Evolutionary conservation across 129 eudicot genomes (phyloP), one percentile per base, ranked within the genome.

Genomic region (Rutidosis leptorrhynchoides): DNA sequence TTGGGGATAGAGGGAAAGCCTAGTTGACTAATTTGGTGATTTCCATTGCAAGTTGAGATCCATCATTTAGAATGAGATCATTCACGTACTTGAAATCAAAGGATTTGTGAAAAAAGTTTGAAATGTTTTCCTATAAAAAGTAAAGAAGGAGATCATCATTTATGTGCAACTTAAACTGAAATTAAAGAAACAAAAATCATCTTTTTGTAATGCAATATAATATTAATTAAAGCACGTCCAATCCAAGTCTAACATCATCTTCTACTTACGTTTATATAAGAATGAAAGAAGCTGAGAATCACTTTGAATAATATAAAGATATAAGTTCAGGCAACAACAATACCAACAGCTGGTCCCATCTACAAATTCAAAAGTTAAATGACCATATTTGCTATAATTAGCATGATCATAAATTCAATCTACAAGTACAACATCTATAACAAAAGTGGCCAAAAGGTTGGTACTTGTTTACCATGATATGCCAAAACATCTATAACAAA

Each of bases 31-130:
- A 70, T 68, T 81, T 77, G 26, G 85, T 68, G 16, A 72, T 68
- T 15, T 77, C 33, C 1, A 43, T n/a, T n/a, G n/a, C n/a, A n/a
- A n/a, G n/a, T n/a, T 48, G 78, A 30, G 53, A 81, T 6, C 85
- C 79, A 73, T 77, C 58, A 3, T 77, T 74, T 51, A 82, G 56
- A 33, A 74, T 33, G 53, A 82, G 71, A 49, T 81, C 81, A 52
- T 67, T 51, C 75, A 33, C 56, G 65, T 74, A 14, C 65, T 67
- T 71, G 61, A 74, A 77, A 63, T 25, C 67, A 21, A 61, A 49
- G 45, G 37, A 58, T 20, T 56, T 3, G 62, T 33, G 33, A 33
- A 58, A 40, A 53, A 15, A 29, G 66, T 71, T 64, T 29, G 29
- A 16, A 66, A 4, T 42, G 30, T 76, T 61, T 64, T 72, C 43